Percentiles rank a stretch among this genome's conserved stretches.
These are phyloP conservation scores for Leptoxyphium fumago DNA, from an alignment of 2,329 filamentous ascomycete species.

Conservation along the genomic window DNA sequence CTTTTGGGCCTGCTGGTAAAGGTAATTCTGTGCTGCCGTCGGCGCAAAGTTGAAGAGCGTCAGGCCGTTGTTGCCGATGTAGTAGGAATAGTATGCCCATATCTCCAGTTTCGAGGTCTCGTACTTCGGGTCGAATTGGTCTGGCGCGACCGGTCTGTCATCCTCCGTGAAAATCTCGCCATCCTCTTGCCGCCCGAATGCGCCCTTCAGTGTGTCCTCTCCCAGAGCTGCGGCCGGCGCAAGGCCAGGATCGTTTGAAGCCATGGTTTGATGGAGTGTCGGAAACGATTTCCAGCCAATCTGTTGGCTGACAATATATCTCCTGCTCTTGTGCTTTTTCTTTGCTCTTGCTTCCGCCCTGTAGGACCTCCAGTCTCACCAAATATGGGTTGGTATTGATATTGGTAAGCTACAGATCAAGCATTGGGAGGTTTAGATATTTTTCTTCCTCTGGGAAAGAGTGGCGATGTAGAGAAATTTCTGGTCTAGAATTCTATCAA, in stretches of 20 bases:
- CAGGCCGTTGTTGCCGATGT: slow-evolving; percentile 49
- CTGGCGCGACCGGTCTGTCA: slow-evolving; percentile 34
- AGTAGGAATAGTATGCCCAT: slow-evolving; percentile 37
- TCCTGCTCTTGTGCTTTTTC: too few relatives aligned
- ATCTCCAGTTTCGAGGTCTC: slow-evolving; percentile 40
- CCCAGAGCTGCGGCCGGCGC: slow-evolving; percentile 13
- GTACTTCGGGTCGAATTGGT: slow-evolving; percentile 39
- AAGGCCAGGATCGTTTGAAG: slow-evolving; percentile 20
- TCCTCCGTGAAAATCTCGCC: slow-evolving; percentile 15
- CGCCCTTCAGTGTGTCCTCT: slow-evolving; percentile 19
- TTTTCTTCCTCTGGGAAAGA: too few relatives aligned
- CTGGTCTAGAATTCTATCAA: too few relatives aligned
- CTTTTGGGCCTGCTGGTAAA: slow-evolving; percentile 42
- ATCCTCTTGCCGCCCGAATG: slow-evolving; percentile 8
- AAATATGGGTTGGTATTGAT: too few relatives aligned
- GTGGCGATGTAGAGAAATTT: too few relatives aligned
- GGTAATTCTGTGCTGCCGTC: slow-evolving; percentile 49
- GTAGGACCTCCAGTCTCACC: too few relatives aligned
- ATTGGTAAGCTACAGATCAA: too few relatives aligned
- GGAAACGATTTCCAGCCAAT: too few relatives aligned
- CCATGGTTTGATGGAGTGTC: slow-evolving; percentile 11
- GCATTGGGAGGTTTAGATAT: too few relatives aligned
- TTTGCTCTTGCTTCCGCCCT: too few relatives aligned
- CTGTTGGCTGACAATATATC: too few relatives aligned
- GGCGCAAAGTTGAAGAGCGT: slow-evolving; percentile 50